Conservation (phyloP, 306 rosid species). For the Dryas octopetala region DNA sequence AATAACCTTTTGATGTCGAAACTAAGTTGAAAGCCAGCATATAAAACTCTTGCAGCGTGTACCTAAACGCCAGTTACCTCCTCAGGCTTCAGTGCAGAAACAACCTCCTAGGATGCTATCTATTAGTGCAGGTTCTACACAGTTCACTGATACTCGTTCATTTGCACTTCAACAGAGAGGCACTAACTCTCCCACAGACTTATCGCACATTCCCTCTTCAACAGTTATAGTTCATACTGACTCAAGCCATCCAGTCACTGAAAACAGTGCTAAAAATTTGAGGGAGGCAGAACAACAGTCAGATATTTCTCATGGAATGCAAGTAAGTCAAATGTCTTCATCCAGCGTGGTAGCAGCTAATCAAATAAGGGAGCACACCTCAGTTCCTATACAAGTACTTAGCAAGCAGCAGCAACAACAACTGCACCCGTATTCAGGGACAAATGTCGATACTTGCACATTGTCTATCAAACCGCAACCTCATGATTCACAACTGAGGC, state of each 20-base stretch:
- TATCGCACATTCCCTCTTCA: conserved; percentile 41
- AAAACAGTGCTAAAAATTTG: conserved; percentile 47
- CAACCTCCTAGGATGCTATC: conserved; percentile 63
- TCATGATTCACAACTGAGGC: conserved; percentile 62
- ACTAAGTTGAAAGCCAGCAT: conserved; percentile 7
- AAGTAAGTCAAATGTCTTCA: conserved; percentile 50
- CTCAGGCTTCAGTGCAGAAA: conserved; percentile 56
- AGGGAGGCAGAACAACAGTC: conserved; percentile 50
- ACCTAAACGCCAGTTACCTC: conserved; percentile 32
- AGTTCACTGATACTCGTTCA: conserved; percentile 68
- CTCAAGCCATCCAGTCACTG: conserved; percentile 41
- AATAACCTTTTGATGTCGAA: neutral
- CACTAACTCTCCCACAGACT: conserved; percentile 51
- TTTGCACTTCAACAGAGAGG: conserved; percentile 79
- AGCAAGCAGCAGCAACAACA: conserved; percentile 63
- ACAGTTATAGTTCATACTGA: conserved; percentile 44
- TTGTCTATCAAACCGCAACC: conserved; percentile 52
- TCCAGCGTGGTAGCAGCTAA: conserved; percentile 44
- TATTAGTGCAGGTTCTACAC: conserved; percentile 49
- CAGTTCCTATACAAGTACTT: conserved; percentile 58
- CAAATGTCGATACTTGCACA: conserved; percentile 47
- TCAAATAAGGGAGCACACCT: conserved; percentile 68
- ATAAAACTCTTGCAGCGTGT: conserved; percentile 20
- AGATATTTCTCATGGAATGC: conserved; percentile 48
- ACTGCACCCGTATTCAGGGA: conserved; percentile 51